Evolutionary conservation across 2,329 filamentous ascomycete species (phyloP), one percentile per base, ranked within the genome.

Genomic region (Trichophyton mentagrophytes): DNA sequence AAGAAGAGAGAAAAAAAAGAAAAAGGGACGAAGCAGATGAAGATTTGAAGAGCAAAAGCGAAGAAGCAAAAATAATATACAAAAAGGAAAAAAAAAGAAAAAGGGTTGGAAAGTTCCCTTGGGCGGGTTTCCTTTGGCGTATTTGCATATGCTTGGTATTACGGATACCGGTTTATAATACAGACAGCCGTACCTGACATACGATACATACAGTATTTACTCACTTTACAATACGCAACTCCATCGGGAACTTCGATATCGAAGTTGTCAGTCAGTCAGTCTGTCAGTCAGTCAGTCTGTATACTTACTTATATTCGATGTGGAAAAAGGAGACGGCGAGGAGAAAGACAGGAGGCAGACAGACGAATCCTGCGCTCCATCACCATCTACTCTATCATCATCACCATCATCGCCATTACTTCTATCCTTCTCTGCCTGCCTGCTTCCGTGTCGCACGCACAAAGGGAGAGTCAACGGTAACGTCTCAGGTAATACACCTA

Each of bases 381-480:
- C 22, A 22, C 33, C 33, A 8, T 4, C 33, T 38, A 0, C 33
- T 38, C 33, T 13, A n/a, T n/a, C n/a, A 22, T 22, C 22, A 3
- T 22, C 22, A 22, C 22, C 22, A 38, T 38, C 33, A 36, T 7
- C 27, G 5, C 27, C 27, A 27, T 27, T 7, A 36, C 11, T 13
- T 38, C 33, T 13, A 9, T 38, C 33, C 33, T 13, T 13, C 3
- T 13, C 33, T 38, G 46, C 22, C 49, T 53, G 22, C 49, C 22
- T 53, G 49, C 49, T 53, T 30, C 49, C 49, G 49, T 53, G 49
- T 53, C 22, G 49, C 22, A 53, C 49, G 49, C 49, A 53, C 49
- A 53, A 53, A 53, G 49, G 40, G 40, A 53, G 49, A 53, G 27
- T 53, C 49, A 53, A 53, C 49, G 49, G 49, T 53, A 53, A 53